A percentile compares a stretch with the other conserved stretches of the same genome.
phyloP scores from a whole-genome alignment of 2,329 filamentous ascomycete species.

The Phaeophleospora eucalypticola region DNA sequence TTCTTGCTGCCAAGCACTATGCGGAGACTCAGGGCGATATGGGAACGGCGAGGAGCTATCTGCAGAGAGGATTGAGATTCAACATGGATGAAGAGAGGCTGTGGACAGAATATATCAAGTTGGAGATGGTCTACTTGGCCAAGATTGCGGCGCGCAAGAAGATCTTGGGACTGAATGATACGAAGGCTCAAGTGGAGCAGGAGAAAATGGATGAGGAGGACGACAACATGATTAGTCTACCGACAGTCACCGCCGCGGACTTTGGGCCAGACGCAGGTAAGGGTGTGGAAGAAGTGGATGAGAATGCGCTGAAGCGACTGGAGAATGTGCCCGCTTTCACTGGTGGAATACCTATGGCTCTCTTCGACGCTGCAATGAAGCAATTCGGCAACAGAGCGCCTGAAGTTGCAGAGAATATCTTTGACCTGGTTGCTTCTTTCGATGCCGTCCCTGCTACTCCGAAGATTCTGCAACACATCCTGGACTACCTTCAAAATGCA shows the following conservation, averaged over 20 bases:
- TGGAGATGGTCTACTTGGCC: slow-evolving; percentile 88
- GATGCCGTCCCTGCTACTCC: slow-evolving; percentile 59
- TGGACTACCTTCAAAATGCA: slow-evolving; percentile 57
- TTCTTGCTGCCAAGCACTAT: slow-evolving; percentile 72
- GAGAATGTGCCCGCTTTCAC: slow-evolving; percentile 74
- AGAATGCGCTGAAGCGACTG: slow-evolving; percentile 58
- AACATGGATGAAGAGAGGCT: slow-evolving; percentile 69
- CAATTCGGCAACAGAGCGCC: slow-evolving; percentile 64
- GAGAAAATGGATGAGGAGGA: slow-evolving; percentile 28
- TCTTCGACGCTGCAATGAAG: slow-evolving; percentile 82
- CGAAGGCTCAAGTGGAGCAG: slow-evolving; percentile 40
- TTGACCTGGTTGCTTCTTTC: slow-evolving; percentile 72
- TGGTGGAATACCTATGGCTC: slow-evolving; percentile 88
- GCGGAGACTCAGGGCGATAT: slow-evolving; percentile 82
- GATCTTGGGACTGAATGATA: slow-evolving; percentile 59
- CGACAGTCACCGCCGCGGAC: slow-evolving; percentile 59
- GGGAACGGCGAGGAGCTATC: slow-evolving; percentile 73
- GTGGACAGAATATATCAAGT: slow-evolving; percentile 85
- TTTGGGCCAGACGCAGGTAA: slow-evolving; percentile 53
- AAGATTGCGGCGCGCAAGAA: slow-evolving; percentile 72
- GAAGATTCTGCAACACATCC: slow-evolving; percentile 68
- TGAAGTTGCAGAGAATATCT: slow-evolving; percentile 69
- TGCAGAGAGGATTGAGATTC: slow-evolving; percentile 88
- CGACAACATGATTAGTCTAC: slow-evolving; percentile 56
- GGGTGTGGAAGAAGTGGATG: slow-evolving; percentile 47